Base-by-base conservation (phyloP, 768 basidiomycete genomes). In the Agrocybe chaxingu region DNA sequence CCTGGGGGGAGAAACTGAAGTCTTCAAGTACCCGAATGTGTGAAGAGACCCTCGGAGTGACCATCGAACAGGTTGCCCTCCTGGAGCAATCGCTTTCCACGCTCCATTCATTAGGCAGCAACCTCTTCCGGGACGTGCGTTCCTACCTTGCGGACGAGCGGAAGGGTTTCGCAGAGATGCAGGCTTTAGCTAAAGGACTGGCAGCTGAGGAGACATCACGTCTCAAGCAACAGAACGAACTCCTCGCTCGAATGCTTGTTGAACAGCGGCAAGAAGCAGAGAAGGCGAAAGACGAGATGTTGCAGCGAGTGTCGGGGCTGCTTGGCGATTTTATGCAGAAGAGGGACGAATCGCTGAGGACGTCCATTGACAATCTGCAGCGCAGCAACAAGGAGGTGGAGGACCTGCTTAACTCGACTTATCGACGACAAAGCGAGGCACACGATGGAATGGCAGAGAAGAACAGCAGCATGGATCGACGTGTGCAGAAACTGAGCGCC, bases 281-380 rank as follows among this genome's bases (percentile, higher is more conserved):
- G 19, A 79, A 76, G 43, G 80, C 87, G 1, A 87, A 83, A 51
- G 82, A 84, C 37, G 86, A 89, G 36, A 65, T 96, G 9, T 66
- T 94, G n/a, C 78, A 85, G 37, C 85, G 84, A 35, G 76, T 96
- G 44, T 87, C 89, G 0, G 73, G 73, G 3, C 73, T 94, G 56
- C 69, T 97, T 2, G 82, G 79, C 8, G 84, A 80, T 24, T 95
- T 87, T 64, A 77, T 84, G 30, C 68, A 77, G 38, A 77, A 84
- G 42, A 80, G 89, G 29, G 87, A 94, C 61, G 71, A 75, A 11
- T 80, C 80, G 13, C 69, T 93, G 46, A 75, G 77, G 36, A 79
- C 81, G 24, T 77, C 81, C 1, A 73, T 90, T 45, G 70, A 69
- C 1, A 62, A 68, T 37, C 68, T 89, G 19, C 74, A 78, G 34